phyloP scores from a whole-genome alignment of 768 basidiomycete genomes.

The Termitomyces titanicus region DNA sequence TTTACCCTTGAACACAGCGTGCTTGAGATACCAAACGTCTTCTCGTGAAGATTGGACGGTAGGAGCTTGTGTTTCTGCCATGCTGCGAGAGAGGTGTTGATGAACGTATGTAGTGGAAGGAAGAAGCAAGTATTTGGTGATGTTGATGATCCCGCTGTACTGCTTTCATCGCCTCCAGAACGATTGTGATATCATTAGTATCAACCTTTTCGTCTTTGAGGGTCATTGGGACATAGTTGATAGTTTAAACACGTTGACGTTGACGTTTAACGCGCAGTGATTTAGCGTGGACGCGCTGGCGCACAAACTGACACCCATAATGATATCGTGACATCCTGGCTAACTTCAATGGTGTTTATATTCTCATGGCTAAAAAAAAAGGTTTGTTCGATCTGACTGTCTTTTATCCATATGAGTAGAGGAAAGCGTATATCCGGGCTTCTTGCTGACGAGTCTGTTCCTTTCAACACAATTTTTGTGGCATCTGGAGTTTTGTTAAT shows the following conservation, averaged over 20 bases:
- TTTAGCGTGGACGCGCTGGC: background rate
- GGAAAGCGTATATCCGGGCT: no score
- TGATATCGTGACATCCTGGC: no score
- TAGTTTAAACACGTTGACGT: background rate
- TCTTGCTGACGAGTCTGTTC: no score
- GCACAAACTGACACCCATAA: background rate
- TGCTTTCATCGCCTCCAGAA: background rate
- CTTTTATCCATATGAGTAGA: no score
- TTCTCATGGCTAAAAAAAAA: background rate
- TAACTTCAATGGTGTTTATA: no score
- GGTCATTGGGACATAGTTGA: no score
- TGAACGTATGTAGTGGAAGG: background rate
- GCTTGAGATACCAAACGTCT: slow-evolving; percentile 80
- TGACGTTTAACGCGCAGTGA: background rate
- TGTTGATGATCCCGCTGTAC: background rate
- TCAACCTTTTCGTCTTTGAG: no score
- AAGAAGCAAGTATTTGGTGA: background rate
- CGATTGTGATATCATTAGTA: background rate
- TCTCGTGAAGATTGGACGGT: slow-evolving; percentile 39
- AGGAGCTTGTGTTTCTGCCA: slow-evolving; percentile 16
- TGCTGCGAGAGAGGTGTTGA: background rate
- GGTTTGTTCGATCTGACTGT: background rate
- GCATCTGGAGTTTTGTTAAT: no score
- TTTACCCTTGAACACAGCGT: slow-evolving; percentile 47
- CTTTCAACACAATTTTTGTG: no score